These are phyloP conservation scores for Exophiala lecanii-corni DNA, from an alignment of 2,329 filamentous ascomycete genomes.

Conservation along the genomic window DNA sequence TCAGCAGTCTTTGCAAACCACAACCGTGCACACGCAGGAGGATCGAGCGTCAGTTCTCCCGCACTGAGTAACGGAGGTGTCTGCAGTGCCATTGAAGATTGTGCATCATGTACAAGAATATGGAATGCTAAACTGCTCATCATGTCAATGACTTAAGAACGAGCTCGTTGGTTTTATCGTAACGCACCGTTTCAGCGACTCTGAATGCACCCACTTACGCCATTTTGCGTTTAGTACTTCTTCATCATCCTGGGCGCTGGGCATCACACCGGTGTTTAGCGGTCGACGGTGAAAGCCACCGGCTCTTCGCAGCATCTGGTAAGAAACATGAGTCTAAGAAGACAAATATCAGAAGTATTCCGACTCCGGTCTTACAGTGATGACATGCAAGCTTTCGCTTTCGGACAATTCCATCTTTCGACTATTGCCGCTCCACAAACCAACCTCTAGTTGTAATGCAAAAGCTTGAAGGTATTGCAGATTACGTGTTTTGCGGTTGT, in stretches of 20 bases:
- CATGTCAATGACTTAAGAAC: background rate
- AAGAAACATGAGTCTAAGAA: too few relatives aligned
- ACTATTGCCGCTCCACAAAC: background rate
- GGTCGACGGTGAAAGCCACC: background rate
- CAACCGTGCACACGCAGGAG: background rate
- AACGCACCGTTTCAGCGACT: background rate
- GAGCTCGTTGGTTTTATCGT: background rate
- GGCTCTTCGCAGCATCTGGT: background rate
- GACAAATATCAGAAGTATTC: too few relatives aligned
- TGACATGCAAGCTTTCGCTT: background rate
- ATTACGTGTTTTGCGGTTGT: background rate
- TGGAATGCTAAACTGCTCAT: background rate
- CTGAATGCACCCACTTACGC: background rate
- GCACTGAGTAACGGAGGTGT: background rate
- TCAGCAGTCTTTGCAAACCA: background rate
- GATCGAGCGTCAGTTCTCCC: background rate
- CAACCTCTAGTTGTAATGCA: background rate
- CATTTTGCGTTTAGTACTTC: background rate
- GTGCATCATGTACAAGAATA: background rate
- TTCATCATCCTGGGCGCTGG: background rate
- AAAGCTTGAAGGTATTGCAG: background rate
- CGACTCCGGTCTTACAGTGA: background rate
- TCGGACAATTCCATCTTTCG: background rate
- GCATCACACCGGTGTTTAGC: background rate
- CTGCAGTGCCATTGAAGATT: background rate